Base-by-base conservation (phyloP, 1,284 basidiomycete genomes). In the Ceratobasidium sp. region DNA sequence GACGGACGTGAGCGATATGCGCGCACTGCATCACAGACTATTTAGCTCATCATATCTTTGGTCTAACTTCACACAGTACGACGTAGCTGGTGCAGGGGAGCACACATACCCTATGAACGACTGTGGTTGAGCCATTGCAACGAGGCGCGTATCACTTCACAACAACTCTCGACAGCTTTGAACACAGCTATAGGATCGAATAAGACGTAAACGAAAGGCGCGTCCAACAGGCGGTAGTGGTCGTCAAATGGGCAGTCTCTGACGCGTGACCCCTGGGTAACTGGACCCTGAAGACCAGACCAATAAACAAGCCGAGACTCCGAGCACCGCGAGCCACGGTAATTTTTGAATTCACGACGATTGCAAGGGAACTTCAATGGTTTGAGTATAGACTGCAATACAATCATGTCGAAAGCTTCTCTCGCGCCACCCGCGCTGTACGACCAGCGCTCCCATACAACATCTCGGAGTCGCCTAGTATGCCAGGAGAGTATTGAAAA, bases 1-100 rank as follows among this genome's bases (percentile, higher is more conserved):
- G 81, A 93, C 92, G 76, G 94, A 95, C 80, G 94, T 92, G 80
- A 96, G 89, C 77, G 92, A 93, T 78, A 96, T 95, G 49, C 64
- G 74, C 39, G 76, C 62, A 27, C 76, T 77, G 49, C 27, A 62
- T n/a, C n/a, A 31, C n/a, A 16, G 11, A 37, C 24, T 34, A 31
- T 22, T 76, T 61, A 68, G 53, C 54, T 14, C 39, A 22, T 29
- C 22, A 9, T 7, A 0, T 31, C 29, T 16, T 34, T 43, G 39
- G 34, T 29, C 24, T 53, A 34, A 14, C n/a, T 31, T 22, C 43
- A 29, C 37, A 48, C 29, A 11, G 53, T 51, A 43, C 31, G 9
- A 24, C 48, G 11, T 13, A n/a, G 31, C 31, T 19, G 39, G 29
- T 46, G 46, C 24, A 65, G 51, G 53, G 39, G 54, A 59, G 27